phyloP scores from a whole-genome alignment of 2,329 filamentous ascomycete species.

The Trichoderma afroharzianum region DNA sequence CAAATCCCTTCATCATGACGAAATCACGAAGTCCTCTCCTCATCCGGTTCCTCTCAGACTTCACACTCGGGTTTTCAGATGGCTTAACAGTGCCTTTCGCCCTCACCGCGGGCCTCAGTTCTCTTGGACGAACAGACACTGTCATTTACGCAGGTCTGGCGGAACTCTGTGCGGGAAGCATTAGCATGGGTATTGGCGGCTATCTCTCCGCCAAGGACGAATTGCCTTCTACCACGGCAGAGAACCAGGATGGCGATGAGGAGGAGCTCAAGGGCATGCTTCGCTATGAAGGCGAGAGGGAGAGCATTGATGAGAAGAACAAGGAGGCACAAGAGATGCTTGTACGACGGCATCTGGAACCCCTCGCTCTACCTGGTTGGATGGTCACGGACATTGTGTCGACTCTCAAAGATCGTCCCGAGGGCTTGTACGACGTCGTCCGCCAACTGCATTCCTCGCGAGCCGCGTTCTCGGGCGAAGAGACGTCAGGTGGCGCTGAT shows the following conservation, averaged over 20 bases:
- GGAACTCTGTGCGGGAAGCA: conserved; percentile 67
- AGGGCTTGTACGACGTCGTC: conserved; percentile 27
- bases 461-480: not conserved
- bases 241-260: conserved; percentile 12
- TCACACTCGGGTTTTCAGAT: conserved; percentile 70
- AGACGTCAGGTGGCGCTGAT: conserved; percentile 20
- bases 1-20: conserved; percentile 20
- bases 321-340: conserved; percentile 21
- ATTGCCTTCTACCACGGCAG: conserved; percentile 14
- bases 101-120: conserved; percentile 64
- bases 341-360: conserved; percentile 32
- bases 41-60: conserved; percentile 53
- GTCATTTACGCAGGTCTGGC: conserved; percentile 67
- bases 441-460: conserved; percentile 20
- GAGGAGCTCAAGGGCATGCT: conserved; percentile 29
- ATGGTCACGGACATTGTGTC: conserved; percentile 26
- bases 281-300: conserved; percentile 8
- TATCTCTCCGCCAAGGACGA: conserved; percentile 58
- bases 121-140: conserved; percentile 56
- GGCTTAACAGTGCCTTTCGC: conserved; percentile 74
- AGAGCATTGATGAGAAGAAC: conserved; percentile 20
- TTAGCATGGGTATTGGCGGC: conserved; percentile 70
- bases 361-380: conserved; percentile 27
- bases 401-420: conserved; percentile 28
- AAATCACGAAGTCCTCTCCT: conserved; percentile 28